Evolutionary conservation across 768 basidiomycete species (phyloP), one percentile per base, ranked within the genome.

Genomic region (Xerocomus spinulosus): DNA sequence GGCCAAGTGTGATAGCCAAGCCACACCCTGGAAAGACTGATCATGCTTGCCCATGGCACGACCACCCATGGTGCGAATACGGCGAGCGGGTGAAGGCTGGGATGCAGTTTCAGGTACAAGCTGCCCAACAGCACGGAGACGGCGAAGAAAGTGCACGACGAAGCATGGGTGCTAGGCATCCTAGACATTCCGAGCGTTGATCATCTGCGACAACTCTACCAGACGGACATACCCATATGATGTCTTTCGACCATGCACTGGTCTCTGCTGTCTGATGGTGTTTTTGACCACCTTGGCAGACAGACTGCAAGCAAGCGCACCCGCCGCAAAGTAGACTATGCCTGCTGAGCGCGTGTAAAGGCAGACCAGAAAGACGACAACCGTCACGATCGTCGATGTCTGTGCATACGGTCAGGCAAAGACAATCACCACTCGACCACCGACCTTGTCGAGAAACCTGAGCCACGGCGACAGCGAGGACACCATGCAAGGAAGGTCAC

Each of bases 121-220:
- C 76, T 78, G 12, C 85, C 79, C 10, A 88, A 69, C 12, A 74
- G 53, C 21, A 81, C 75, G 58, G 80, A 90, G 2, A 75, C 71
- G 9, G 79, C 81, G 58, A 77, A 84, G 67, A 74, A 89, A 2
- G 75, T 72, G 55, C 86, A 85, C 5, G 73, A 70, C 9, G 85
- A 81, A 10, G 87, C 83, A 63, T 91, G 88, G 5, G 88, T 90
- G 52, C 84, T 87, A 5, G 88, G 88, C 88, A 91, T 90, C 12
- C 88, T 89, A 59, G 40, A 49, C 14, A n/a, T 33, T 21, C 17
- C 13, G 20, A 21, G 7, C 23, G 7, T 17, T 54, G 21, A 44
- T 44, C 26, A 32, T 25, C 21, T 21, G 23, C 26, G 23, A 32
- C 30, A 30, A n/a, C 33, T 18, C 25, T 25, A 10, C 28, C n/a